Conservation (phyloP, 257 asterid genomes). For the Nicotiana sylvestris region DNA sequence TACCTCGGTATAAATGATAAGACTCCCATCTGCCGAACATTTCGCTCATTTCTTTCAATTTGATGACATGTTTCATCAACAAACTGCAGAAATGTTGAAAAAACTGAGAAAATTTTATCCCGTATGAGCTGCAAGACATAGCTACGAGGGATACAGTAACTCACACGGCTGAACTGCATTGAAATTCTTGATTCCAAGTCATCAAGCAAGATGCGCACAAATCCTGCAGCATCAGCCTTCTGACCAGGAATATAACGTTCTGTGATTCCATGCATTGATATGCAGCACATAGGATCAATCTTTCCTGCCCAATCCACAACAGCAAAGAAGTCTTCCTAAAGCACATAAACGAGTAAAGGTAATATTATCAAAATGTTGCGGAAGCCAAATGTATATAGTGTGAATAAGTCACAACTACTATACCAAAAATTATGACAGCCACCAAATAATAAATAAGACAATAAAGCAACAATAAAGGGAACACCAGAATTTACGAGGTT, state of each 20-base stretch:
- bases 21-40: constrained; percentile 77
- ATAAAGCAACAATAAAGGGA: no score
- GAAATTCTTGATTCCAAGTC: constrained; percentile 87
- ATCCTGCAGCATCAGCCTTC: constrained; percentile 92
- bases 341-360: constrained; percentile 12
- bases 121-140: background rate
- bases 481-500: no score
- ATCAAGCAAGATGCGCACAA: constrained; percentile 85
- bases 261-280: constrained; percentile 97
- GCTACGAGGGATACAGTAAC: constrained; percentile 21
- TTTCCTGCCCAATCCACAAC: constrained; percentile 98
- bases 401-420: no score
- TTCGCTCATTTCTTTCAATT: constrained; percentile 81
- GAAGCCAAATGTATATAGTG: no score
- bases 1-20: constrained; percentile 90
- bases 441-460: no score
- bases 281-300: constrained; percentile 91
- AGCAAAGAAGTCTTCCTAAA: constrained; percentile 92
- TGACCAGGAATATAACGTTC: constrained; percentile 88
- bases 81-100: constrained; percentile 46
- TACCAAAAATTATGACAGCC: no score
- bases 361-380: background rate
- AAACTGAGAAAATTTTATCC: constrained; percentile 20
- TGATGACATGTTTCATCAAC: constrained; percentile 98
- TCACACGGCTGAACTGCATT: constrained; percentile 74